Conservation (phyloP, 495 filamentous ascomycete genomes). For the Penicillium longicatenatum region DNA sequence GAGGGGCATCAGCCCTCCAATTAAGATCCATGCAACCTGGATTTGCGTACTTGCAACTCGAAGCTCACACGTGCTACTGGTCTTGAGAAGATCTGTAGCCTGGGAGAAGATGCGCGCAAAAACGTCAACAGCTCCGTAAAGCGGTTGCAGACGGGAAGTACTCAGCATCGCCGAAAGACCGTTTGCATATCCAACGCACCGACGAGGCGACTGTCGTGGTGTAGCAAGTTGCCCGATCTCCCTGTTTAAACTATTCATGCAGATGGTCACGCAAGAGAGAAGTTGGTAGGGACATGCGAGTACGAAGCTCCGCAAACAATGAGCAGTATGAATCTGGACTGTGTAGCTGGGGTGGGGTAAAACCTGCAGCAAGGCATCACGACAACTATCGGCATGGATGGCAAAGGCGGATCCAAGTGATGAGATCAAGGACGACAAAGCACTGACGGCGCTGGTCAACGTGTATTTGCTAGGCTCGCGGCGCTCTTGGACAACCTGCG, state of each 20-base stretch:
- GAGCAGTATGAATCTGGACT: slow-evolving; percentile 85
- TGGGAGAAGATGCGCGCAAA: slow-evolving; percentile 89
- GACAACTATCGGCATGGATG: slow-evolving; percentile 72
- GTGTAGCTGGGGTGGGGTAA: slow-evolving; percentile 95
- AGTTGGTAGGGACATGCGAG: slow-evolving; percentile 90
- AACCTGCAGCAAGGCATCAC: slow-evolving; percentile 87
- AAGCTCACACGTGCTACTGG: slow-evolving; percentile 86
- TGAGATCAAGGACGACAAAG: slow-evolving; percentile 74
- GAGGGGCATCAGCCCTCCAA: slow-evolving; percentile 93
- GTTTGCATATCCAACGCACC: slow-evolving; percentile 91
- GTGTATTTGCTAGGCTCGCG: slow-evolving; percentile 89
- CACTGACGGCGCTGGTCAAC: slow-evolving; percentile 75
- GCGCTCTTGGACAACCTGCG: slow-evolving; percentile 87
- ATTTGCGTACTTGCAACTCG: slow-evolving; percentile 92
- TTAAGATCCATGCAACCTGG: slow-evolving; percentile 96
- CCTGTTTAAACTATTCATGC: slow-evolving; percentile 91
- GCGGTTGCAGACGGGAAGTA: slow-evolving; percentile 80
- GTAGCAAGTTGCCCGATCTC: slow-evolving; percentile 78
- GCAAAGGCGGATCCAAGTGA: slow-evolving; percentile 81
- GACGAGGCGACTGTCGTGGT: slow-evolving; percentile 75
- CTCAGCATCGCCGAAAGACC: slow-evolving; percentile 90
- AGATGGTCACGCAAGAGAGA: slow-evolving; percentile 87
- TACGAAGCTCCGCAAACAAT: slow-evolving; percentile 83
- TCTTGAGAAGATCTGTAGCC: slow-evolving; percentile 90
- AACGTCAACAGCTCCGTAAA: slow-evolving; percentile 94